Evolutionary conservation across 306 rosid species (phyloP).

Genomic region (Lagenaria siceraria): DNA sequence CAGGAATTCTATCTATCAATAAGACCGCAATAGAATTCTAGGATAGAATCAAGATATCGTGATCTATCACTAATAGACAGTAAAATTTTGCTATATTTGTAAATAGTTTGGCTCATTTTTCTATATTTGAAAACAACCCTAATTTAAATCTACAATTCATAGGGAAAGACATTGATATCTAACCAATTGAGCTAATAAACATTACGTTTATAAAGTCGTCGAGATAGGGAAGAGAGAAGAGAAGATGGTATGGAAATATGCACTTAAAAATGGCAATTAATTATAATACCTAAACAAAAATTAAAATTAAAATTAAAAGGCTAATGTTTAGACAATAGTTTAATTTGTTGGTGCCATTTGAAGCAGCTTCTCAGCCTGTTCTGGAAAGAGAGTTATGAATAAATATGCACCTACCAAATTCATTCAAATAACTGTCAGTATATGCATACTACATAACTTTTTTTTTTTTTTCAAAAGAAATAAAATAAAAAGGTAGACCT

Average conservation of each 20-base stretch:
- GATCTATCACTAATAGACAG: too few relatives aligned
- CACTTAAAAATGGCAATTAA: not conserved
- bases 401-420: slow-evolving; percentile 61
- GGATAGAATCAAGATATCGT: too few relatives aligned
- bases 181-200: too few relatives aligned
- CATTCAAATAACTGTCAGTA: slow-evolving; percentile 10
- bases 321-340: not conserved
- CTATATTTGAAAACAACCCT: too few relatives aligned
- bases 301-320: not conserved
- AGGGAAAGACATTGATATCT: too few relatives aligned
- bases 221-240: not conserved
- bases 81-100: too few relatives aligned
- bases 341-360: slow-evolving; percentile 44
- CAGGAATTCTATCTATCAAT: too few relatives aligned
- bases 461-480: not conserved
- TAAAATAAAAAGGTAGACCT: not conserved
- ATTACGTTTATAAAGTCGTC: not conserved
- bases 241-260: not conserved
- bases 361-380: slow-evolving; percentile 85
- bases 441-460: not conserved
- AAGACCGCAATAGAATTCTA: too few relatives aligned
- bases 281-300: not conserved
- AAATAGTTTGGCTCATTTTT: too few relatives aligned
- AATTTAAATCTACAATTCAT: too few relatives aligned
- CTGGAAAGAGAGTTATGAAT: slow-evolving; percentile 88